phyloP scores from a whole-genome alignment of 75 land plant species.

The Cupressus sempervirens region DNA sequence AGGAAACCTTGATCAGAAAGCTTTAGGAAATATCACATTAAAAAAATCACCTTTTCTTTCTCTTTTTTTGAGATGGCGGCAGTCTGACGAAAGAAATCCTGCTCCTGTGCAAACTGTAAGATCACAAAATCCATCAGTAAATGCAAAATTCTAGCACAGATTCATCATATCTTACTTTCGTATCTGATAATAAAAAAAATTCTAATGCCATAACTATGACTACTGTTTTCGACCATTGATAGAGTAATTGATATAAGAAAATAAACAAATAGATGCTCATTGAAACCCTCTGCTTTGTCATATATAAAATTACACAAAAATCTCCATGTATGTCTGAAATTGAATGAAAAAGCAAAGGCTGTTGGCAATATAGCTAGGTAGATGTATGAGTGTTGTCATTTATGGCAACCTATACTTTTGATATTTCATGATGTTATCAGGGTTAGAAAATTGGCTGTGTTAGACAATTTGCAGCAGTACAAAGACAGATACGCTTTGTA shows the following conservation, averaged over 20 bases:
- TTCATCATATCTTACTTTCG: background rate
- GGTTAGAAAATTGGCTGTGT: too few relatives aligned
- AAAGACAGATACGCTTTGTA: too few relatives aligned
- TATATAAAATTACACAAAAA: too few relatives aligned
- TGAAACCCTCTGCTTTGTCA: too few relatives aligned
- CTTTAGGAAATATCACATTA: background rate
- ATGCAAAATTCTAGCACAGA: background rate
- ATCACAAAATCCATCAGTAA: constrained; percentile 7
- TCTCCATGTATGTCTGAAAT: too few relatives aligned
- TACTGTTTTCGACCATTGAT: background rate
- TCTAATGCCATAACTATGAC: background rate
- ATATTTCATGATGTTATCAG: too few relatives aligned
- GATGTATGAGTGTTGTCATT: too few relatives aligned
- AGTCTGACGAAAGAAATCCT: constrained; percentile 89
- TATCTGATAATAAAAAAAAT: background rate
- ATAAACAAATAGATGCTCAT: too few relatives aligned
- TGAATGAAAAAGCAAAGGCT: too few relatives aligned
- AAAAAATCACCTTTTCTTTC: constrained; percentile 76
- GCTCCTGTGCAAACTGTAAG: constrained; percentile 91
- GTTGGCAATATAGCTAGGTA: too few relatives aligned
- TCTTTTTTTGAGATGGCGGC: constrained; percentile 81
- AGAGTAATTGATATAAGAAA: background rate
- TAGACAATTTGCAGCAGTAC: too few relatives aligned
- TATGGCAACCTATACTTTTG: too few relatives aligned
- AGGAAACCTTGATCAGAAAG: background rate